Base-by-base conservation (phyloP, 495 filamentous ascomycete species). In the Entonaema liquescens region DNA sequence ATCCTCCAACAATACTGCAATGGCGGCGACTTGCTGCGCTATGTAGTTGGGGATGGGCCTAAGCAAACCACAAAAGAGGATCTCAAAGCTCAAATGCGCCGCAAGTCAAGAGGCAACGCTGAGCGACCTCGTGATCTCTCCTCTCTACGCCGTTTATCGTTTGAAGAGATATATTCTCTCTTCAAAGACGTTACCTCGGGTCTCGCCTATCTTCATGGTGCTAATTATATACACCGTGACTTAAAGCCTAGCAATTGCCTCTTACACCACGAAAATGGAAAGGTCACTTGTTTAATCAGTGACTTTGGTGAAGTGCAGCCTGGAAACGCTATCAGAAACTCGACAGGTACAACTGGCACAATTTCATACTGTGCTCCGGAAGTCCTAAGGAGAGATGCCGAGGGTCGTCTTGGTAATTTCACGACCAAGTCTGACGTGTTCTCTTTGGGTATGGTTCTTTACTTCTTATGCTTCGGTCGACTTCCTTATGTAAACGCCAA, bases 1-100 rank as follows among this genome's bases (percentile, higher is more conserved):
- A 99, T 99, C 50, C 87, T 99, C 3, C 95, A 99, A 74, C 93
- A 99, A 76, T 98, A 97, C 72, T 99, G 95, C 83, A 97, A 98
- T 77, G 85, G 88, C 8, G 95, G 95, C n/a, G 95, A 98, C 77
- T 84, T 99, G 5, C 89, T 96, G 57, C 86, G 91, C 50, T 95
- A 97, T 76, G 87, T 98, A 19, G 82, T 93, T 47, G 87, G 89
- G n/a, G 83, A 88, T n/a, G 84, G 88, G 52, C 86, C 87, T 2
- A 79, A 76, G 59, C 73, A 82, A 52, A 82, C 85, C 5, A 93
- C 92, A 0, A 89, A 89, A 28, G 90, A 98, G 72, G 87, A 94
- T 70, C 78, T 97, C 70, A 98, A 98, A 79, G 92, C 94, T 19
- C 92, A 93, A 55, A 83, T 94, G 44, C 87, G 95, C 36, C 86